These are phyloP conservation scores for Diaporthe ilicicola DNA, from an alignment of 2,329 filamentous ascomycete species.

Conservation along the genomic window DNA sequence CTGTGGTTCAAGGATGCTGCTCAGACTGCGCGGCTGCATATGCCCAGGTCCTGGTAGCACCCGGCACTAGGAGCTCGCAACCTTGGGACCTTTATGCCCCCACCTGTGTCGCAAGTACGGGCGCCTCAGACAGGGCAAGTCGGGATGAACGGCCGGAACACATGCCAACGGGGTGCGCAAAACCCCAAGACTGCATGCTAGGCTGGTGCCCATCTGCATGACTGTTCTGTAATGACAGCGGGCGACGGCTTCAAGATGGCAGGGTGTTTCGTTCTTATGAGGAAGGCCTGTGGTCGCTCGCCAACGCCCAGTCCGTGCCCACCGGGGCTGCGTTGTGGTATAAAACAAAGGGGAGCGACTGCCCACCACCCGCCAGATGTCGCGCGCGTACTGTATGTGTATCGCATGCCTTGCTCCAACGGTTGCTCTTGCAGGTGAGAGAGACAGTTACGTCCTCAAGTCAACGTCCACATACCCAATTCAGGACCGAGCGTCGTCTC, in stretches of 20 bases:
- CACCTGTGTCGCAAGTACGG: slow-evolving; percentile 19
- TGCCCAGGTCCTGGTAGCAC: slow-evolving; percentile 8
- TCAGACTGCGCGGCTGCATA: not conserved
- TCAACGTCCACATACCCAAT: not conserved
- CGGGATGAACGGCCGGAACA: slow-evolving; percentile 13
- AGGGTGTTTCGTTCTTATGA: not conserved
- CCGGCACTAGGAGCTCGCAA: slow-evolving; percentile 16
- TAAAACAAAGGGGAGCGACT: slow-evolving; percentile 24
- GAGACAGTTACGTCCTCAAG: slow-evolving; percentile 11
- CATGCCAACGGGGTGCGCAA: not conserved
- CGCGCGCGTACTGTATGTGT: not conserved
- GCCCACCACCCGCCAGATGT: not conserved
- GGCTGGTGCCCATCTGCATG: not conserved
- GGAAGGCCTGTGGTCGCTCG: not conserved
- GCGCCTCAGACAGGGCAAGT: slow-evolving; percentile 19
- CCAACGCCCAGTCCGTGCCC: not conserved
- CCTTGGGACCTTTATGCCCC: slow-evolving; percentile 22
- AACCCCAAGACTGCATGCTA: not conserved
- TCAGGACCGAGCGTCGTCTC: slow-evolving; percentile 13
- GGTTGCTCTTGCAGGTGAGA: slow-evolving; percentile 21
- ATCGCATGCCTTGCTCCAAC: not conserved
- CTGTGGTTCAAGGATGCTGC: slow-evolving; percentile 6
- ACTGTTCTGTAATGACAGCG: slow-evolving; percentile 4
- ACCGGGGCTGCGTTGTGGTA: not conserved
- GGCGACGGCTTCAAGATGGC: slow-evolving; percentile 7